These are phyloP conservation scores for Penicillium sclerotigenum DNA, from an alignment of 2,329 filamentous ascomycete species.

Conservation along the genomic window DNA sequence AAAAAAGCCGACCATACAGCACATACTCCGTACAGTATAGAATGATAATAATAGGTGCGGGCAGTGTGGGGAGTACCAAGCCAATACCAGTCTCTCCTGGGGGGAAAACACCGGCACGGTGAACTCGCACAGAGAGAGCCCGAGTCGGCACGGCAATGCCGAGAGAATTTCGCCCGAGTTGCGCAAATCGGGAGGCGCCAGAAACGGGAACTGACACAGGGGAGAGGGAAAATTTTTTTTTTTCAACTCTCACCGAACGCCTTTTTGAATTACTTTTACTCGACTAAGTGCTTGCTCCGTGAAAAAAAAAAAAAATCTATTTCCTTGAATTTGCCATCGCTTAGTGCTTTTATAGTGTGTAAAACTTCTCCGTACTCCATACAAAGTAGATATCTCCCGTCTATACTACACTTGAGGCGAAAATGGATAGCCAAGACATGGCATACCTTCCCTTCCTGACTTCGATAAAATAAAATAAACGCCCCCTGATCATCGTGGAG, in stretches of 20 bases:
- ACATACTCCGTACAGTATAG: background rate
- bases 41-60: background rate
- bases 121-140: background rate
- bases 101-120: background rate
- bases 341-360: background rate
- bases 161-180: constrained; percentile 16
- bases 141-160: constrained; percentile 23
- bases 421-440: background rate
- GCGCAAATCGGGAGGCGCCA: constrained; percentile 17
- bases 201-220: constrained; percentile 18
- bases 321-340: background rate
- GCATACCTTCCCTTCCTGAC: constrained; percentile 8
- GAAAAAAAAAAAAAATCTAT: constrained; percentile 16
- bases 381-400: background rate
- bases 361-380: background rate
- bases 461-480: background rate
- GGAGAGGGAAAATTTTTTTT: background rate
- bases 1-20: background rate
- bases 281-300: constrained; percentile 17
- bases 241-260: constrained; percentile 12
- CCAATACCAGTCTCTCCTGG: background rate
- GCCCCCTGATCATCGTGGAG: constrained; percentile 25
- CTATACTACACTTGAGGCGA: background rate
- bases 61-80: background rate
- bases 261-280: constrained; percentile 12